Percentiles rank a stretch among this genome's conserved stretches.
phyloP scores from a whole-genome alignment of 257 asterid species.

The Solanum pinnatisectum region DNA sequence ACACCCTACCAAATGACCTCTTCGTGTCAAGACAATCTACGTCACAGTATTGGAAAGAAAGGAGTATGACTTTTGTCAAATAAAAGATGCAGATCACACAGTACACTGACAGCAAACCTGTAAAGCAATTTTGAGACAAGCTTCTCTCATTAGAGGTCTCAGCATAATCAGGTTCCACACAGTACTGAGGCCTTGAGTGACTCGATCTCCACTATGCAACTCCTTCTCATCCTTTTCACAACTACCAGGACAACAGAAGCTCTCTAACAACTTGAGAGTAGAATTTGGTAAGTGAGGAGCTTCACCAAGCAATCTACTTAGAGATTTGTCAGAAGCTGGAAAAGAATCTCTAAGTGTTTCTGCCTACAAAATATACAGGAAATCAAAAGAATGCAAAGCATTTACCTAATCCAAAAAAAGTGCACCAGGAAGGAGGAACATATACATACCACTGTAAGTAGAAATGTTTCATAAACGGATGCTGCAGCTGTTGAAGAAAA shows the following conservation, averaged over 20 bases:
- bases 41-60: not conserved
- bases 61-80: not conserved
- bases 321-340: slow-evolving; percentile 94
- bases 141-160: slow-evolving; percentile 89
- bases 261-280: slow-evolving; percentile 60
- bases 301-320: slow-evolving; percentile 87
- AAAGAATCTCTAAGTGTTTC: slow-evolving; percentile 82
- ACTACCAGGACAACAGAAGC: slow-evolving; percentile 74
- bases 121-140: slow-evolving; percentile 77
- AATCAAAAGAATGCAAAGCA: slow-evolving; percentile 7
- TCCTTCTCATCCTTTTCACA: slow-evolving; percentile 56
- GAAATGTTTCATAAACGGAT: slow-evolving; percentile 84
- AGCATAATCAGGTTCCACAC: slow-evolving; percentile 84
- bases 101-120: slow-evolving; percentile 41
- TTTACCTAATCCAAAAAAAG: slow-evolving; percentile 7
- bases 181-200: slow-evolving; percentile 90
- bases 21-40: not conserved
- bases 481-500: slow-evolving; percentile 79
- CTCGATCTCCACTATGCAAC: slow-evolving; percentile 78
- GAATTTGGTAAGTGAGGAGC: slow-evolving; percentile 88
- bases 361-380: slow-evolving; percentile 46
- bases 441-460: slow-evolving; percentile 71
- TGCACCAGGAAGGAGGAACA: slow-evolving; percentile 8
- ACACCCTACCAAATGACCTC: not conserved
- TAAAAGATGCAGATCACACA: slow-evolving; percentile 3